A percentile compares a stretch with the other conserved stretches of the same genome.
Evolutionary conservation across 164 flowering plant species (phyloP).

Genomic region (Aristolochia contorta): DNA sequence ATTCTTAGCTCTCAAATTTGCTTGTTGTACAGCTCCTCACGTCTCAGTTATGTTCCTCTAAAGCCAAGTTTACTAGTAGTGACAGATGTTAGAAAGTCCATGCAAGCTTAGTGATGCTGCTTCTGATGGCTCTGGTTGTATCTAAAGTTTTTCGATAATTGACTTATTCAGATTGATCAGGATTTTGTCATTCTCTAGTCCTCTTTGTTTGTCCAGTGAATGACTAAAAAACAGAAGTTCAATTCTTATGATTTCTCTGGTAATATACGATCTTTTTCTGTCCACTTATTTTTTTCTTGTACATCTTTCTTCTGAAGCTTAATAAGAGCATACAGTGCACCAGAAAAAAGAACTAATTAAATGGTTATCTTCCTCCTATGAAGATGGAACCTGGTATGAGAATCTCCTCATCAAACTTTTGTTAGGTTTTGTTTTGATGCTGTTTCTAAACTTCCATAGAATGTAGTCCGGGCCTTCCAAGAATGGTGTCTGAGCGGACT

Average conservation of each 20-base stretch:
- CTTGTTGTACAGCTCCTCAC: too few species aligned
- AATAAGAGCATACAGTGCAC: conserved; percentile 33
- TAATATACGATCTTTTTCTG: conserved; percentile 2
- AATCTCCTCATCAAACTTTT: conserved; percentile 1
- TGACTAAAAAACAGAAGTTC: not conserved
- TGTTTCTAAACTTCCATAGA: conserved; percentile 9
- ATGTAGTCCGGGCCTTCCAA: conserved; percentile 47
- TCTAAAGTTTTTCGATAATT: too few species aligned
- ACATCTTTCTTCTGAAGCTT: conserved; percentile 13
- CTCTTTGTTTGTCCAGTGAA: not conserved
- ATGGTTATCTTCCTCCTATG: conserved; percentile 40
- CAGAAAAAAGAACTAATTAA: conserved; percentile 49
- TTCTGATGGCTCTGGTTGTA: too few species aligned
- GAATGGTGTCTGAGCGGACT: conserved; percentile 31
- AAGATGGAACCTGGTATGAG: conserved; percentile 49
- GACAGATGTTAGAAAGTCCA: too few species aligned
- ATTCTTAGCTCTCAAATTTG: not conserved
- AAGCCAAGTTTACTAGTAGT: too few species aligned
- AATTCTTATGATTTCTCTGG: conserved; percentile 2
- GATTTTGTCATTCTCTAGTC: not conserved
- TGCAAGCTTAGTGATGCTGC: too few species aligned
- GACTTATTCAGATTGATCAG: too few species aligned
- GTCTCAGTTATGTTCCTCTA: too few species aligned
- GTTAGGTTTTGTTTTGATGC: not conserved
- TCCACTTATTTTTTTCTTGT: conserved; percentile 2